These are phyloP conservation scores for Suhomyces yuchorum DNA, from an alignment of 1,139 yeast genomes.

Conservation along the genomic window DNA sequence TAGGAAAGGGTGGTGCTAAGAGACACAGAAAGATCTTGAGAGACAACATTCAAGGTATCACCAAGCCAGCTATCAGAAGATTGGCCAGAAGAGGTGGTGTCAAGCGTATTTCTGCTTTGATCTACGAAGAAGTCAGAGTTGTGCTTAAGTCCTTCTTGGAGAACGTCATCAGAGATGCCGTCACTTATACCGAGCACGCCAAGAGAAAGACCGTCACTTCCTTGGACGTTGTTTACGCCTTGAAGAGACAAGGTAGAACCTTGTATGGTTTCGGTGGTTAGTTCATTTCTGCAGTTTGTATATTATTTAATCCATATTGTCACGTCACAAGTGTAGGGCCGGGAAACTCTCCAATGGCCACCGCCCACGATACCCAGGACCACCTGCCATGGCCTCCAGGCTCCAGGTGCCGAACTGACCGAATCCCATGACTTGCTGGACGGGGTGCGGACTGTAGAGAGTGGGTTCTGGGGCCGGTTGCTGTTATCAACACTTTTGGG, in stretches of 20 bases:
- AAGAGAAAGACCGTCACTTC: constrained; percentile 99
- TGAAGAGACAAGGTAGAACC: constrained; percentile 99
- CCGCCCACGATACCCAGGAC: too few species aligned
- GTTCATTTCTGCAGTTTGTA: constrained; percentile 23
- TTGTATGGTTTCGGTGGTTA: constrained; percentile 99
- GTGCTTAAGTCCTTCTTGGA: constrained; percentile 95
- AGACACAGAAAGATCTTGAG: constrained; percentile 99
- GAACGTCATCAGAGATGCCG: constrained; percentile 98
- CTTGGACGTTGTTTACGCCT: constrained; percentile 97
- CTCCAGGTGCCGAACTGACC: too few species aligned
- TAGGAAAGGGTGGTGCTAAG: constrained; percentile 99
- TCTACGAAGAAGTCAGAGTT: constrained; percentile 98
- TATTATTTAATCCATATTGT: constrained; percentile 18
- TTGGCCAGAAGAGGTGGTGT: constrained; percentile 99
- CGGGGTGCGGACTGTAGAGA: too few species aligned
- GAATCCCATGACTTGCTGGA: too few species aligned
- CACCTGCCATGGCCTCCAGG: too few species aligned
- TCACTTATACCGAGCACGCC: constrained; percentile 99
- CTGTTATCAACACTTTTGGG: too few species aligned
- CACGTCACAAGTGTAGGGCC: constrained; percentile 10
- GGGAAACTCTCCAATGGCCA: too few species aligned
- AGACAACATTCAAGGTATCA: constrained; percentile 99
- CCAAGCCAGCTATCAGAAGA: constrained; percentile 99
- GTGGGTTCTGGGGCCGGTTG: too few species aligned
- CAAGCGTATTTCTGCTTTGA: constrained; percentile 98